Evolutionary conservation across 31 red algal genomes (phyloP).

Genomic region (Odonthalia washingtoniensis): DNA sequence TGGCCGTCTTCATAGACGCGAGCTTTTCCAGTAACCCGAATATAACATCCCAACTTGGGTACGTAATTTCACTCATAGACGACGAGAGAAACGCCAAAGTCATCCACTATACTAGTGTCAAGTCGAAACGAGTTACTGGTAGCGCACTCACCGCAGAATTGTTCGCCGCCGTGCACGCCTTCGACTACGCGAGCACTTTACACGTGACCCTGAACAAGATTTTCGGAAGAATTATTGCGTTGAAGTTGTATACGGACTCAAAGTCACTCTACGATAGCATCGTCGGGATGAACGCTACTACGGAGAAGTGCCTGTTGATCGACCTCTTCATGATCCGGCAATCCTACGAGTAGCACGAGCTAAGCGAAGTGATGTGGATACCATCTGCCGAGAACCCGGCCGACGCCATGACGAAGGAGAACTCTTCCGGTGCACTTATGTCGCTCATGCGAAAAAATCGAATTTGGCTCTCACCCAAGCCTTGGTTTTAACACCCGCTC

Average conservation of each 20-base stretch:
- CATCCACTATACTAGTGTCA: constrained; percentile 21
- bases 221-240: constrained; percentile 3
- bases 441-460: too few relatives aligned
- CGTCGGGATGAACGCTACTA: constrained; percentile 31
- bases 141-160: constrained; percentile 18
- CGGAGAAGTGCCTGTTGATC: constrained; percentile 35
- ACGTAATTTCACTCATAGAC: background rate
- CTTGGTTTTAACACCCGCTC: too few relatives aligned
- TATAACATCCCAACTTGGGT: constrained; percentile 20
- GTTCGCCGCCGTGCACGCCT: constrained; percentile 16
- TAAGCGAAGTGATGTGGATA: constrained; percentile 13
- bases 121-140: background rate
- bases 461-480: too few relatives aligned
- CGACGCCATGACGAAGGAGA: constrained; percentile 3
- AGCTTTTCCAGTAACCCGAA: constrained; percentile 18
- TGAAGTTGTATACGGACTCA: constrained; percentile 22
- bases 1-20: constrained; percentile 16
- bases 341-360: background rate
- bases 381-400: background rate
- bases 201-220: background rate
- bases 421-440: background rate
- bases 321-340: constrained; percentile 30
- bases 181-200: background rate
- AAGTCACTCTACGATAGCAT: constrained; percentile 35
- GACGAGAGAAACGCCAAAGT: background rate